These are phyloP conservation scores for Solanum arcanum DNA, from an alignment of 257 asterid species.

Conservation along the genomic window DNA sequence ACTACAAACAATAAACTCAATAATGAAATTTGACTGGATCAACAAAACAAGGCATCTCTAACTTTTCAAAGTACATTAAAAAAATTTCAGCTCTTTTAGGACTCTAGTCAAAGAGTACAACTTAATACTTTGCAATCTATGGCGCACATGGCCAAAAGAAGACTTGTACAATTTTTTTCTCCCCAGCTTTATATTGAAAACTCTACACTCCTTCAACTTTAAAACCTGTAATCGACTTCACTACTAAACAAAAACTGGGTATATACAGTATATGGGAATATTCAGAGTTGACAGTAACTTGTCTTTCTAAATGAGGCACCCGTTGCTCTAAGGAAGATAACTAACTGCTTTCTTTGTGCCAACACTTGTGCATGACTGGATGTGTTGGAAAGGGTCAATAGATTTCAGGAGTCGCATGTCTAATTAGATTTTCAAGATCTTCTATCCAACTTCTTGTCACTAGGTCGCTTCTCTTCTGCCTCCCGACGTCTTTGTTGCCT, in stretches of 20 bases:
- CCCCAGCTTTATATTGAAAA: not conserved
- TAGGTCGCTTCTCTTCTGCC: slow-evolving; percentile 25
- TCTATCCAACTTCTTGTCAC: slow-evolving; percentile 29
- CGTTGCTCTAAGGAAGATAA: not conserved
- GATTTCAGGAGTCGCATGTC: not conserved
- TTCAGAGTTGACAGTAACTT: not conserved
- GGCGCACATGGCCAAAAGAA: not conserved
- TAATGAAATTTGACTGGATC: not conserved
- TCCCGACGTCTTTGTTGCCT: slow-evolving; percentile 34
- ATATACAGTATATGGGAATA: not conserved
- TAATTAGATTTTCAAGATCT: slow-evolving; percentile 14
- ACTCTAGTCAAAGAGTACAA: not conserved
- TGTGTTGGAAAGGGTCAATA: not conserved
- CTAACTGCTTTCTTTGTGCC: not conserved
- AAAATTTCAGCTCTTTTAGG: not conserved
- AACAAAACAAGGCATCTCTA: not conserved
- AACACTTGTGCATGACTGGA: not conserved
- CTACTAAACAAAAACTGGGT: not conserved
- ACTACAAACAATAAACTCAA: not conserved
- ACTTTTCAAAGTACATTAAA: not conserved
- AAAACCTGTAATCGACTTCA: not conserved
- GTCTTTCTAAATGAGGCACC: not conserved
- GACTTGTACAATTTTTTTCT: not conserved
- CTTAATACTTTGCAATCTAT: not conserved
- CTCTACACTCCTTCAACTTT: not conserved